Evolutionary conservation across 192 early-diverging fungal species (phyloP), one percentile per base, ranked within the genome.

Genomic region (Phycomyces blakesleeanus): DNA sequence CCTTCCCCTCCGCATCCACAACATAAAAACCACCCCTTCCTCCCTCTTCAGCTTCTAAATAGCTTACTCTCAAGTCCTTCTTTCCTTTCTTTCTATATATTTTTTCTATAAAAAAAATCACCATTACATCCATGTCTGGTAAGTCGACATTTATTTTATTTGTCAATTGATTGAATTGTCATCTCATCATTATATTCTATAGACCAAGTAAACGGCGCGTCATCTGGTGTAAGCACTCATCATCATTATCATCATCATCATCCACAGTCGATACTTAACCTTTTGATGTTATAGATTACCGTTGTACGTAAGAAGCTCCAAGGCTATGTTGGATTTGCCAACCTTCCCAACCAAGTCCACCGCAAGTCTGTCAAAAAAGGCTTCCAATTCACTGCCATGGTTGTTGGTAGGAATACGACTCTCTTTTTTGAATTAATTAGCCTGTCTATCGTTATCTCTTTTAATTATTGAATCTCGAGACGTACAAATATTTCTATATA

Each of bases 331-430:
- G 96, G 95, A 38, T 97, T 98, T 76, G 92, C 93, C 71, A 93
- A 89, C 76, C 82, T 96, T 69, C 92, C 93, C n/a, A 87, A 91
- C 68, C 96, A 98, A 76, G 91, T 96, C 57, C 91, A 97, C 70
- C 82, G 88, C 67, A 93, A 94, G 79, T 91, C 92, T 6, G 83
- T 96, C 26, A 96, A 98, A 80, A 87, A 89, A 51, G 94, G 94
- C 8, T 98, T 98, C 79, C 84, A 89, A 60, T 97, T 98, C 73
- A 97, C 93, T 57, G 63, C 93, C 76, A 97, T 98, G 95, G 90
- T 96, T 20, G 96, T 97, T 37, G 96, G 90, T 86, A 78, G 63
- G 52, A 12, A n/a, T n/a, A n/a, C n/a, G n/a, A n/a, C n/a, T n/a
- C 22, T 52, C 12, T 14, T 40, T 50, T 26, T 37, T 24, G 56